Evolutionary conservation across 176 grass and related monocot genomes (phyloP).

Genomic region (Urochloa ruziziensis): DNA sequence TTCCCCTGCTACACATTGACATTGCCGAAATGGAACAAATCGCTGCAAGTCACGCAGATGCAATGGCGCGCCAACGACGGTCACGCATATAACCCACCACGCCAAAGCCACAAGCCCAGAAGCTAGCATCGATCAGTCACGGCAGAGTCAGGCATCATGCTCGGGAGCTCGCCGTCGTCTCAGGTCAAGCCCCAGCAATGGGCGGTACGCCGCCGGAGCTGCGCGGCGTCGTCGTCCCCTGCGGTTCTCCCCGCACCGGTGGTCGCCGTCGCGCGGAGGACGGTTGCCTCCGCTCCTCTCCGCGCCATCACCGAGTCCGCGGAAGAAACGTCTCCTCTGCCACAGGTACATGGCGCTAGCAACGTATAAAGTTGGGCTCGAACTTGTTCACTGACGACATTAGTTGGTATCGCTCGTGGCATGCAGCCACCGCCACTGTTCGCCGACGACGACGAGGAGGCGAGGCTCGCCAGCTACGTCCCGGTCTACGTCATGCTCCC

Average conservation of each 20-base stretch:
- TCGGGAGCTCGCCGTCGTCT: slow-evolving; percentile 19
- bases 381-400: neutral
- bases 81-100: neutral
- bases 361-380: neutral
- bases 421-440: slow-evolving; percentile 35
- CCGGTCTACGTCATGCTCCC: slow-evolving; percentile 88
- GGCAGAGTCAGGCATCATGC: slow-evolving; percentile 2
- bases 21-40: slow-evolving; percentile 17
- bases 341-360: neutral
- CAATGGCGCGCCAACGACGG: slow-evolving; percentile 1
- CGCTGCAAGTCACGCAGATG: slow-evolving; percentile 15
- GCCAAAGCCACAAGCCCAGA: neutral
- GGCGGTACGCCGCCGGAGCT: neutral
- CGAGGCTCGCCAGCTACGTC: slow-evolving; percentile 67
- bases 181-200: slow-evolving; percentile 29
- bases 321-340: neutral
- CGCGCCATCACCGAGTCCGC: slow-evolving; percentile 1
- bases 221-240: neutral
- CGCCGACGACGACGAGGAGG: slow-evolving; percentile 50
- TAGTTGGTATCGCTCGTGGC: neutral
- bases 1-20: slow-evolving; percentile 6
- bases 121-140: neutral
- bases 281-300: neutral
- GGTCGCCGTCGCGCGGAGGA: neutral
- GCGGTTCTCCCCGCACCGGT: neutral